Evolutionary conservation across 345 rosid species (phyloP).

Genomic region (Rhodamnia rubescens): DNA sequence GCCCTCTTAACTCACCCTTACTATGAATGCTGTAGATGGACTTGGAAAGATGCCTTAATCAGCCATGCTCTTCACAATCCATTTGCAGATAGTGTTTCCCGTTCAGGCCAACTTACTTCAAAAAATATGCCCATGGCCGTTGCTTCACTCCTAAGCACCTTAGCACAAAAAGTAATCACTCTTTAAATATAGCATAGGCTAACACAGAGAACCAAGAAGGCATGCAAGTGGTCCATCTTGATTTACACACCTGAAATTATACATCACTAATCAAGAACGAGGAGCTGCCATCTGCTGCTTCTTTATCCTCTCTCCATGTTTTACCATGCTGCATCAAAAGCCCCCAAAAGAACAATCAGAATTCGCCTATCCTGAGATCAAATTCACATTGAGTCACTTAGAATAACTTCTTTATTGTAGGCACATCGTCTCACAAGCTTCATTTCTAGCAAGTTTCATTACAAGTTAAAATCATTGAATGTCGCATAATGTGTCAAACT

Average conservation of each 20-base stretch:
- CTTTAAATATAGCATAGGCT: neutral
- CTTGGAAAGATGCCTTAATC: neutral
- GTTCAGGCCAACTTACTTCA: neutral
- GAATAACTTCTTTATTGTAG: neutral
- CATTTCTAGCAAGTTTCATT: neutral
- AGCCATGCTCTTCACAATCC: neutral
- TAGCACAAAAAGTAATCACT: neutral
- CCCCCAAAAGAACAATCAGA: neutral
- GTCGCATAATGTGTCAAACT: neutral
- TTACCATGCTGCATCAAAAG: constrained; percentile 57
- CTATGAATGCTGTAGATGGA: neutral
- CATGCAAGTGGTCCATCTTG: neutral
- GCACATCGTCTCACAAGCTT: neutral
- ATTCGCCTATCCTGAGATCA: neutral
- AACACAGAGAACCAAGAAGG: neutral
- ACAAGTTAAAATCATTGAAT: neutral
- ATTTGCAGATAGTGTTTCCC: neutral
- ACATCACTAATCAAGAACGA: constrained; percentile 34
- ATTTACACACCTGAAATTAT: neutral
- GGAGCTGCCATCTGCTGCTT: constrained; percentile 98
- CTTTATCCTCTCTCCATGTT: constrained; percentile 55
- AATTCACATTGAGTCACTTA: neutral
- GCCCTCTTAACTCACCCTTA: neutral
- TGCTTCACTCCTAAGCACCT: neutral
- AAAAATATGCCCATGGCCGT: neutral